Evolutionary conservation across 257 asterid species (phyloP).

Genomic region (Solanum gandarillasii): DNA sequence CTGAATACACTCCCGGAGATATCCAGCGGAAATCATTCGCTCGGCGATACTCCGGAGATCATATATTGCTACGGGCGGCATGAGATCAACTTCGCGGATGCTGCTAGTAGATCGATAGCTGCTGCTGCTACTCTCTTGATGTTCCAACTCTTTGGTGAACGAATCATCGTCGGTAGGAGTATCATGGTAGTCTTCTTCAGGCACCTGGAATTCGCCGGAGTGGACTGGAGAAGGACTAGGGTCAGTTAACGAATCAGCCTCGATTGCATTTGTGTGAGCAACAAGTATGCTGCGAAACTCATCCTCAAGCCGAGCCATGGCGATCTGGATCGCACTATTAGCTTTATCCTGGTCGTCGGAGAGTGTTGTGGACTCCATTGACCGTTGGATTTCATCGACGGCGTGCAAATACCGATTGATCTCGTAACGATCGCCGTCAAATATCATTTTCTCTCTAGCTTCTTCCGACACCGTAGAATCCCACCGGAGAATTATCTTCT

Average conservation of each 20-base stretch:
- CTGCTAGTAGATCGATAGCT: conserved; percentile 5
- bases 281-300: conserved; percentile 77
- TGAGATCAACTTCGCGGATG: conserved; percentile 14
- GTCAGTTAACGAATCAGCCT: conserved; percentile 41
- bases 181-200: neutral
- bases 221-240: conserved; percentile 1
- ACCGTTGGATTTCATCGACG: conserved; percentile 11
- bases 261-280: conserved; percentile 46
- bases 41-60: conserved; percentile 28
- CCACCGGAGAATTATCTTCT: conserved; percentile 6
- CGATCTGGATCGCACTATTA: conserved; percentile 58
- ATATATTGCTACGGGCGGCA: conserved; percentile 13
- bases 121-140: conserved; percentile 14
- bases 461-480: neutral
- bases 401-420: conserved; percentile 14
- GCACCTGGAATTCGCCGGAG: neutral
- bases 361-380: neutral
- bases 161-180: neutral
- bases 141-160: conserved; percentile 9
- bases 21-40: conserved; percentile 24
- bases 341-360: conserved; percentile 1
- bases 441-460: conserved; percentile 7
- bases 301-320: conserved; percentile 89
- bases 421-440: conserved; percentile 7
- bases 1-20: conserved; percentile 20